phyloP scores from a whole-genome alignment of 2,329 filamentous ascomycete species.

The Daldinia sp. region DNA sequence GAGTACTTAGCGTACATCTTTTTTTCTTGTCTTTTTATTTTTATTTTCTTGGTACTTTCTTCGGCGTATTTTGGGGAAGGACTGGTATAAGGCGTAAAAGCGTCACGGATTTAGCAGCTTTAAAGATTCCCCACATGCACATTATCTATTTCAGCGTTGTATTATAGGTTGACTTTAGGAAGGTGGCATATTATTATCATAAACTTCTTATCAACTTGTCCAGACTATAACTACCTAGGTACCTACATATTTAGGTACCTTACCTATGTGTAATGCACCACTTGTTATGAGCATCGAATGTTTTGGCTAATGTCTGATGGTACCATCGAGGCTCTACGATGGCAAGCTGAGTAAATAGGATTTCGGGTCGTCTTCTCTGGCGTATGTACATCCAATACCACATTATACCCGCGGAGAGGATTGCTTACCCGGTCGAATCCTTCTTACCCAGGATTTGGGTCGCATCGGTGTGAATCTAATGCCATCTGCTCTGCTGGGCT shows the following conservation, averaged over 20 bases:
- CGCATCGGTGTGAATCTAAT: background rate
- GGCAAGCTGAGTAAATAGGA: background rate
- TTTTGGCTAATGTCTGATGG: background rate
- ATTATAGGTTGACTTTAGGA: background rate
- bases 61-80: background rate
- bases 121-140: background rate
- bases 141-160: background rate
- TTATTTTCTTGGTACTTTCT: background rate
- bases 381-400: background rate
- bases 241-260: too few species aligned
- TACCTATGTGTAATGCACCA: too few species aligned
- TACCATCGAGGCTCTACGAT: background rate
- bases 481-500: background rate
- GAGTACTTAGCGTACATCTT: too few species aligned
- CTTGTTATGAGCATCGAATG: background rate
- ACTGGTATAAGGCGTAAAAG: background rate
- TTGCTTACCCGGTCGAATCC: conserved; percentile 3
- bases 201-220: too few species aligned
- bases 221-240: background rate
- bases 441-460: background rate
- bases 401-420: background rate
- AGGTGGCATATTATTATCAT: background rate
- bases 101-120: background rate
- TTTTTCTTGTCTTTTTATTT: too few species aligned
- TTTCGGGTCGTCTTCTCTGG: background rate